A percentile compares a stretch with the other conserved stretches of the same genome.
Conservation (phyloP, 495 filamentous ascomycete genomes). For the Penicillium herquei region DNA sequence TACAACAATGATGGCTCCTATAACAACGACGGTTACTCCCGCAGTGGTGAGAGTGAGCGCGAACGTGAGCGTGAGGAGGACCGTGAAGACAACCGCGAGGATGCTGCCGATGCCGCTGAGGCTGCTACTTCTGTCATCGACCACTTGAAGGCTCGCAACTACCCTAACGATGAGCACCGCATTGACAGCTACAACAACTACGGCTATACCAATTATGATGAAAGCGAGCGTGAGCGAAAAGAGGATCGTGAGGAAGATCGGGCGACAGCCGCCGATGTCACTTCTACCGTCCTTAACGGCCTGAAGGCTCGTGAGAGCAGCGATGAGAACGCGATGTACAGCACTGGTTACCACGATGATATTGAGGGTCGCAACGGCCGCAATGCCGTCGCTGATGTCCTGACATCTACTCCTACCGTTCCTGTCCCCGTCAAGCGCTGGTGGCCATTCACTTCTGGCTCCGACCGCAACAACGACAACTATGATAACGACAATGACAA, state of each 20-base stretch:
- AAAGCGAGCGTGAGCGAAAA: background rate
- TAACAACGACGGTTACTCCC: background rate
- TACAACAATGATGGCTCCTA: background rate
- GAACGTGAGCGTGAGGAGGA: constrained; percentile 1
- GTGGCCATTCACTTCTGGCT: background rate
- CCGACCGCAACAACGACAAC: constrained; percentile 8
- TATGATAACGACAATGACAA: constrained; percentile 3
- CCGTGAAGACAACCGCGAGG: constrained; percentile 2
- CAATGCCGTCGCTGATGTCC: background rate
- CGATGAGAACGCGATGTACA: background rate
- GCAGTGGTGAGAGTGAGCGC: background rate
- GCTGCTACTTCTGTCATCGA: constrained; percentile 1
- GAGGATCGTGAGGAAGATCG: background rate
- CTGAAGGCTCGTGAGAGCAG: background rate
- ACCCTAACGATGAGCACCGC: background rate
- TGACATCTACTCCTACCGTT: background rate
- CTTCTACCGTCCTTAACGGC: background rate
- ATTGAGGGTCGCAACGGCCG: background rate
- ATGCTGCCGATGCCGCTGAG: background rate
- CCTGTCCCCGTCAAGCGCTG: background rate
- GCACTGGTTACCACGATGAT: background rate
- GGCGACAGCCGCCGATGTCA: background rate
- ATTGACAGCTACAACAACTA: background rate
- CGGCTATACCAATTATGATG: background rate
- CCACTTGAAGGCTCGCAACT: background rate